Base-by-base conservation (phyloP, 345 rosid genomes). In the Brassica carinata region DNA sequence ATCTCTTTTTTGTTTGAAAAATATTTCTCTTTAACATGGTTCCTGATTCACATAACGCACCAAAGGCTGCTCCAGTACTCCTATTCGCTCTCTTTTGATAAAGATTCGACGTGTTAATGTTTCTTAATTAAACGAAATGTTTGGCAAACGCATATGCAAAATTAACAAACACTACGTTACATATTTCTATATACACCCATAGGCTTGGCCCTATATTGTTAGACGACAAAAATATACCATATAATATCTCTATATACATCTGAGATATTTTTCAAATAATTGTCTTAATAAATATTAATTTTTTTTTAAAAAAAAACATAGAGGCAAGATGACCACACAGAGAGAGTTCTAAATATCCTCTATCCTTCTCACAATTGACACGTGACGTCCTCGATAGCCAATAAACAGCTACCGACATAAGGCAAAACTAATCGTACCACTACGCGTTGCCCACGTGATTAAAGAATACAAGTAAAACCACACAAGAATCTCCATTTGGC, bases 371-470 rank as follows among this genome's bases (percentile, higher is more conserved):
- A 8, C 33, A 62, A 62, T 13, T 1, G 55, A 34, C 72, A 80
- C 66, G 72, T 64, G 62, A 17, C 18, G 7, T 27, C 34, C 14
- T 43, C 31, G 13, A 43, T 23, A 64, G 30, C 80, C 80, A 18
- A 27, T 70, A 4, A 55, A 30, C 1, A 64, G 69, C 69, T 81
- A 71, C 83, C 83, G 80, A 81, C 83, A 65, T 81, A 81, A 80
- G 67, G 48, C 75, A 80, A 80, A 75, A 7, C 55, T 29, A 19
- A 63, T 64, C 62, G 62, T 7, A 80, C 75, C 71, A 69, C 18
- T 27, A 3, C 5, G 0, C 17, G 18, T 62, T 14, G 14, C 0
- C 80, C 83, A 81, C 83, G 76, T 81, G 68, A 67, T 29, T 4
- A 5, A 1, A 4, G 8, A 30, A 0, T 17, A 64, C 72, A 81